These are phyloP conservation scores for Aplosporella prunicola DNA, from an alignment of 2,329 filamentous ascomycete species.

Conservation along the genomic window DNA sequence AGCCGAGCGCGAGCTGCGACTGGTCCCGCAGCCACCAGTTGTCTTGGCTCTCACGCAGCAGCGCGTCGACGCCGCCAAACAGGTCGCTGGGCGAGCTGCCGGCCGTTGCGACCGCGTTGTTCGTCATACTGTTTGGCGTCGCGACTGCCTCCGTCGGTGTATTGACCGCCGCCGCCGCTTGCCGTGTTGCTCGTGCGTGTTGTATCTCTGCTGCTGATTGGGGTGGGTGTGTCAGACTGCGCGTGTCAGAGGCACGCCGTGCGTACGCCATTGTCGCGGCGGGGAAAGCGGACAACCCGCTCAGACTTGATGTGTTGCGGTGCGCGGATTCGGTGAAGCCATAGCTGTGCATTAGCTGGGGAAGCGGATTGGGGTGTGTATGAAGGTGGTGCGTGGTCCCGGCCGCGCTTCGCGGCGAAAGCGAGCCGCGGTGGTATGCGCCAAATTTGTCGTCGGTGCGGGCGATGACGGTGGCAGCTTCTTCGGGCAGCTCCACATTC, in stretches of 20 bases:
- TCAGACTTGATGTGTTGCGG: too few relatives aligned
- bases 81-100: conserved; percentile 40
- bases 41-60: conserved; percentile 55
- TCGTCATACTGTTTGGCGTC: neutral
- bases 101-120: conserved; percentile 11
- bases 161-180: neutral
- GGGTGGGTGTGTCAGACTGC: conserved; percentile 14
- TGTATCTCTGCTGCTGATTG: conserved; percentile 3
- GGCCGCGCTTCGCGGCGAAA: conserved; percentile 3
- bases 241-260: conserved; percentile 3
- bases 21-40: conserved; percentile 52
- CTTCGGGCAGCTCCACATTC: conserved; percentile 76
- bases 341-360: conserved; percentile 3
- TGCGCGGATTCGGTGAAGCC: conserved; percentile 3
- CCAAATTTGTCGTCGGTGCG: conserved; percentile 75
- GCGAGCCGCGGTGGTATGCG: conserved; percentile 36
- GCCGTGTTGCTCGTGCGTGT: neutral
- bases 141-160: neutral
- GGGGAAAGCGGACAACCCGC: neutral
- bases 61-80: conserved; percentile 51
- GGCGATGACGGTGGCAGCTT: conserved; percentile 66
- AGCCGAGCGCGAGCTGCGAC: conserved; percentile 48
- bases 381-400: conserved; percentile 12
- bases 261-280: neutral
- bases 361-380: neutral